Base-by-base conservation (phyloP, 2,329 filamentous ascomycete genomes). In the Ustilaginoidea virens region DNA sequence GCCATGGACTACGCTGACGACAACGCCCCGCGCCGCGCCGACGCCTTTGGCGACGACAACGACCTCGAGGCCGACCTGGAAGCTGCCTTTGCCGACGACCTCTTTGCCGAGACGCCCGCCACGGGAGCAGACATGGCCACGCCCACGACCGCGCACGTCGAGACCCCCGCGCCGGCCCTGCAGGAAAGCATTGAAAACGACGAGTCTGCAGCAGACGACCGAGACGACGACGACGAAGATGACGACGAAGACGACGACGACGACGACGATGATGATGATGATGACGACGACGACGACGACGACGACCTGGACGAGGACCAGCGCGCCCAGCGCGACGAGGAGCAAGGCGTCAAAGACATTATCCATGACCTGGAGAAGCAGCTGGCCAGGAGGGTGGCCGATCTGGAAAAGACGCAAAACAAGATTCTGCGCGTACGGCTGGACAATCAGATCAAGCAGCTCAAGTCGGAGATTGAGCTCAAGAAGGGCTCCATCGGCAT, bases 31-130 rank as follows among this genome's bases (percentile, higher is more conserved):
- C 48, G 51, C 11, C 51, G 36, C 25, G 47, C 8, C 44, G 49
- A 52, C n/a, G 52, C 48, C 31, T 48, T 51, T 21, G 30, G 60
- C 44, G 29, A 17, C 22, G 35, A 63, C 42, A 49, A 72, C 49
- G 50, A 69, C 39, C 44, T 72, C 48, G 57, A 74, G 48, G 56
- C 61, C 46, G 49, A 72, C 42, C 52, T 78, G 41, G 51, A 75
- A 38, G 50, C 69, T 40, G 48, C 68, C 46, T 57, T 70, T 52
- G 53, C 50, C 1, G 55, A 51, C n/a, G 52, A 54, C 9, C 34
- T 52, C 28, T 37, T 44, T 26, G 51, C 46, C 7, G 57, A 56
- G 19, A 62, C 56, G 7, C 55, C 58, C 2, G 54, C 43, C n/a
- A 55, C 58, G 6, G 54, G 53, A 25, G 37, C 50, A 24, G 59